Base-by-base conservation (phyloP, 257 asterid species). In the Penstemon davidsonii region DNA sequence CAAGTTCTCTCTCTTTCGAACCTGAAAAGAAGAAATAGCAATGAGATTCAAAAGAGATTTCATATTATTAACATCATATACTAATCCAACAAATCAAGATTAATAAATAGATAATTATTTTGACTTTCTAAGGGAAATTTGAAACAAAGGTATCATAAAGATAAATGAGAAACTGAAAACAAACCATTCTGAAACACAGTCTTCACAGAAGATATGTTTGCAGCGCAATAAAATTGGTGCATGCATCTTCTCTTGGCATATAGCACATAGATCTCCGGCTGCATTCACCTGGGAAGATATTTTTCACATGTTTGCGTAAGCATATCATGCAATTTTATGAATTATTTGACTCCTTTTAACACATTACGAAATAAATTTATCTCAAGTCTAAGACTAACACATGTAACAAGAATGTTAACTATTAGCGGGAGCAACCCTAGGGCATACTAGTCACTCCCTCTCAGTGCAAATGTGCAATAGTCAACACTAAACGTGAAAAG, bases 1-100 rank as follows among this genome's bases (percentile, higher is more conserved):
- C 97, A 90, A 40, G 92, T 86, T 80, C 94, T 79, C 70, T 90
- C 97, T 79, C 94, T 73, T 76, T 90, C 97, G 69, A 90, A 87
- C 97, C 97, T 87, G 88, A 50, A 72, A 25, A 69, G 9, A 55
- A 72, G 44, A 33, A 68, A 47, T 8, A 0, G 37, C 13, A 3
- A 19, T 46, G 40, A n/a, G 7, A 55, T 61, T 50, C 4, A 37
- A 3, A 19, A 39, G 40, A n/a, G 7, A 55, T 63, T 46, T 39
- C 12, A 8, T 3, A 39, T 19, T 12, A 8, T 36, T 49, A 10
- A 3, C 51, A 37, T 15, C 40, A 8, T 11, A 47, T 46, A 33
- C 41, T 25, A 5, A 54, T 25, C 38, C 8, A 25, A 55, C 60
- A 55, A 55, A 25, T 55, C 60, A 5, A 2, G 63, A 9, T 10